These are phyloP conservation scores for Juglanconis sp. DNA, from an alignment of 2,329 filamentous ascomycete genomes.

Conservation along the genomic window DNA sequence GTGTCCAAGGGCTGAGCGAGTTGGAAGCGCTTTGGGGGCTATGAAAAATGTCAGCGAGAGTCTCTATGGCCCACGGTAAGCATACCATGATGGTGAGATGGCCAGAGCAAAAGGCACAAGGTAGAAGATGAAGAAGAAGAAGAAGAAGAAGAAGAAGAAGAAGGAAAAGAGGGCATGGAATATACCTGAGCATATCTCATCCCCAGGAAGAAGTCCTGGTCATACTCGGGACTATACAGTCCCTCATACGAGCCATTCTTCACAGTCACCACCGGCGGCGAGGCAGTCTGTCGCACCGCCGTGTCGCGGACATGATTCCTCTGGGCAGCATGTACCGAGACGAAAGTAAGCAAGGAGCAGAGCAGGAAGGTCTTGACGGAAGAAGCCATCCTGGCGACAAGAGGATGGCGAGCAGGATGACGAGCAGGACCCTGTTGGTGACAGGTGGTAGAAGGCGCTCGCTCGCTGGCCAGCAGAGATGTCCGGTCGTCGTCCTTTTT, in stretches of 20 bases:
- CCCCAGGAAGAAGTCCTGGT: slow-evolving; percentile 51
- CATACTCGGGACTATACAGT: slow-evolving; percentile 28
- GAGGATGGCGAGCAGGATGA: background rate
- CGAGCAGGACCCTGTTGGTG: background rate
- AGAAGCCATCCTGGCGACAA: slow-evolving; percentile 13
- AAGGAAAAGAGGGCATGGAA: slow-evolving; percentile 40
- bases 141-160: slow-evolving; percentile 32
- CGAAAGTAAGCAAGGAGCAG: slow-evolving; percentile 11
- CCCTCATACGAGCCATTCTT: slow-evolving; percentile 37
- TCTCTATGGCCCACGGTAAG: too few species aligned
- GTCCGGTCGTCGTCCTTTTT: background rate
- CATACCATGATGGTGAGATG: too few species aligned
- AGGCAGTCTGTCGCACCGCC: background rate
- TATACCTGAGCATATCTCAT: slow-evolving; percentile 55
- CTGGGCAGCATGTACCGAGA: slow-evolving; percentile 4
- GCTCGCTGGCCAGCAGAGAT: background rate
- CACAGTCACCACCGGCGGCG: slow-evolving; percentile 14
- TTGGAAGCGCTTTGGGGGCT: slow-evolving; percentile 40
- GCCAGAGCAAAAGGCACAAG: too few species aligned
- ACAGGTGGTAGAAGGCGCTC: background rate
- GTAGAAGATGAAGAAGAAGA: slow-evolving; percentile 23
- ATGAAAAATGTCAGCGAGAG: slow-evolving; percentile 35
- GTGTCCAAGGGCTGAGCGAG: slow-evolving; percentile 47
- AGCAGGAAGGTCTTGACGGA: slow-evolving; percentile 14
- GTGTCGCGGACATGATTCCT: slow-evolving; percentile 14